Evolutionary conservation across 2,329 filamentous ascomycete species (phyloP).

Genomic region (Colletotrichum coccodes): DNA sequence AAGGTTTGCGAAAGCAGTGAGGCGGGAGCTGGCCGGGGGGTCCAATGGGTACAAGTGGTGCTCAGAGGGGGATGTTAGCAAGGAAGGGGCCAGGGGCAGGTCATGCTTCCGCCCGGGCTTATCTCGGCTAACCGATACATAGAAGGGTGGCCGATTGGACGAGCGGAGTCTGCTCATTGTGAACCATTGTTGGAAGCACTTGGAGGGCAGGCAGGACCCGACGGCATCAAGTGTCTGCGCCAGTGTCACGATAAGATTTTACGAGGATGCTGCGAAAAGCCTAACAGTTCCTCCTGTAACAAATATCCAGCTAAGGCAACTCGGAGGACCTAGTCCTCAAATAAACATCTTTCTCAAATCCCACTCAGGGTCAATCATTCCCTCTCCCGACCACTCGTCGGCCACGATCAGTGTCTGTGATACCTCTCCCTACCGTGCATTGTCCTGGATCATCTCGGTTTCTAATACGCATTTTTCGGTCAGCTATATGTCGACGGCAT

Average conservation of each 20-base stretch:
- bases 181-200: background rate
- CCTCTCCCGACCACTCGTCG: background rate
- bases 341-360: no score
- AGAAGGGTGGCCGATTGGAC: background rate
- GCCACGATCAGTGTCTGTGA: background rate
- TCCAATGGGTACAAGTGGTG: conserved; percentile 11
- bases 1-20: conserved; percentile 27
- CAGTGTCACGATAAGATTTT: no score
- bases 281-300: no score
- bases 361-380: no score
- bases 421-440: background rate
- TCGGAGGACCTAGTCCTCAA: no score
- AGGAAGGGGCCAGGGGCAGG: background rate
- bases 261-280: no score
- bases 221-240: background rate
- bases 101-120: background rate
- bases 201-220: background rate
- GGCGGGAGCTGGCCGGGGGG: conserved; percentile 18
- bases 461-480: background rate
- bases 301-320: no score
- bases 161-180: background rate
- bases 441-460: background rate
- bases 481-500: background rate
- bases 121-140: conserved; percentile 22
- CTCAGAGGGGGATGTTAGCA: conserved; percentile 15